These are phyloP conservation scores for Thalassiosira livingstoniorum DNA, from an alignment of 352 stramenopile genomes.

Conservation along the genomic window DNA sequence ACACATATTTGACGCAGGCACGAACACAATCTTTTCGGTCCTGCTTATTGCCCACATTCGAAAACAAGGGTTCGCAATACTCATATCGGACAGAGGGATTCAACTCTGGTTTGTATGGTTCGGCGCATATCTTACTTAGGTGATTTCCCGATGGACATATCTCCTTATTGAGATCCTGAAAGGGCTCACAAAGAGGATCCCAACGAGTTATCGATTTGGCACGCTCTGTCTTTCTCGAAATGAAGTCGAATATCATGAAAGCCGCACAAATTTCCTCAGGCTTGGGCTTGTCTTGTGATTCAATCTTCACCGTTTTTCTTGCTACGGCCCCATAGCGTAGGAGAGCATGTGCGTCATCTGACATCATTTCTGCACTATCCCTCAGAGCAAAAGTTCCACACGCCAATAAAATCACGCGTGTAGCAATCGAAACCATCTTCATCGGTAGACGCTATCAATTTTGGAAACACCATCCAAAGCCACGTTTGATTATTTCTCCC, in stretches of 20 bases:
- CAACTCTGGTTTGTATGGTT: not conserved
- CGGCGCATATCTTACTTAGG: not conserved
- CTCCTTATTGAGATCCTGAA: constrained; percentile 1
- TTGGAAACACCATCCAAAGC: no score
- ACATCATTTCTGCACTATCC: no score
- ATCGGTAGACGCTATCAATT: no score
- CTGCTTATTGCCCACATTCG: not conserved
- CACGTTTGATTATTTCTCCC: no score
- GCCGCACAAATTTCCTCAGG: constrained; percentile 8
- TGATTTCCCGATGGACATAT: not conserved
- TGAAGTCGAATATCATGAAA: constrained; percentile 13
- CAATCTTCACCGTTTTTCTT: no score
- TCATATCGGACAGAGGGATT: constrained; percentile 3
- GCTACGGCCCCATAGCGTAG: no score
- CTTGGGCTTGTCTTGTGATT: no score
- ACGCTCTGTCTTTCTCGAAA: not conserved
- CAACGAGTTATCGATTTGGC: not conserved
- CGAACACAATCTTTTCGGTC: constrained; percentile 8
- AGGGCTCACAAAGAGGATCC: not conserved
- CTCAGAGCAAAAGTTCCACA: no score
- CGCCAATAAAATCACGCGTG: no score
- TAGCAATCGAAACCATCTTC: no score
- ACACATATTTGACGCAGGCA: constrained; percentile 5
- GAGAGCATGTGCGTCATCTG: no score
- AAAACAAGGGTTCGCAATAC: not conserved